Evolutionary conservation across 169 alveolate species (phyloP), one percentile per base, ranked within the genome.

Genomic region (Plasmodium reichenowi): DNA sequence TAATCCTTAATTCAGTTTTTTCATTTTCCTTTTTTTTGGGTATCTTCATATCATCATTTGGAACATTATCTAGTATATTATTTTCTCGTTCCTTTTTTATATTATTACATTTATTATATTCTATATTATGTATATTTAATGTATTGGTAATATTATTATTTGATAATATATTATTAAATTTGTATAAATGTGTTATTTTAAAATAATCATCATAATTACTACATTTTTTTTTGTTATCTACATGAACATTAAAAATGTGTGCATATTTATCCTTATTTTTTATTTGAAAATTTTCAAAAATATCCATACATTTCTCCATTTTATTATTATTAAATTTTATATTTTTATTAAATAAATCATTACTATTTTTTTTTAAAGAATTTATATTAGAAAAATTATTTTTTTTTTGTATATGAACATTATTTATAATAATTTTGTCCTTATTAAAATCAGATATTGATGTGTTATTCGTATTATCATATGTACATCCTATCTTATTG

Each of bases 201-300:
- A 38, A 38, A 38, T 38, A 38, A 26, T 60, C 88, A 50, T 43
- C 8, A 22, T 59, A 8, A 17, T 60, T n/a, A 2, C 56, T 43
- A 60, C 43, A 2, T 43, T 72, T 6, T 43, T 72, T 6, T 17
- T 29, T 60, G 26, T 76, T 75, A 32, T 76, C 88, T 12, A 48
- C 43, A 58, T 58, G 32, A 9, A 68, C 12, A 43, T 64, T 50
- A 76, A 76, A 76, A 64, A 76, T 76, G 52, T 63, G 66, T 22
- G 76, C 29, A 64, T 76, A 76, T 64, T 76, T 76, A 22, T 76
- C 63, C 48, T 17, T 47, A 76, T 76, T 76, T 22, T 50, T 76
- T 59, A 17, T 50, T 76, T 76, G 88, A 50, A 76, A 76, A 7
- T 76, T 47, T 43, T 76, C 88, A 56, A 76, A 76, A 26, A 66